Base-by-base conservation (phyloP, 176 grass and related monocot species). In the Chrysopogon serrulatus region DNA sequence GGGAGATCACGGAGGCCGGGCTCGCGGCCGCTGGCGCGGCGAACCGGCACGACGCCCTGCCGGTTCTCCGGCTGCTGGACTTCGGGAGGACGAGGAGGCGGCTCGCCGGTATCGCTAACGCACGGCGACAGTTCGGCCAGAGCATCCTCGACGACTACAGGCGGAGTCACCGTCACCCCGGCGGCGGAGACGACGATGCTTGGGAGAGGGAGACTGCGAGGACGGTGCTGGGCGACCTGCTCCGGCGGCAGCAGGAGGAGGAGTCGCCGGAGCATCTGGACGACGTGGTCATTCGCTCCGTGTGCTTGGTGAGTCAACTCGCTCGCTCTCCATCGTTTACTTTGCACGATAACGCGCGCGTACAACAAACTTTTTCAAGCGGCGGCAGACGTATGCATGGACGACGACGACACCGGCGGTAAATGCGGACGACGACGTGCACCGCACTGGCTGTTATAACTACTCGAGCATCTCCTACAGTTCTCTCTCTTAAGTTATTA, bases 1-100 rank as follows among this genome's bases (percentile, higher is more conserved):
- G 74, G 41, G 36, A 51, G 54, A 60, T 97, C 19, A 80, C 90
- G 1, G 88, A 92, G 44, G 92, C 90, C 7, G 33, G 11, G 28
- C 27, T 83, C 6, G 66, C 65, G 4, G 74, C 88, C 23, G 77
- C 48, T 0, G 90, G 83, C 9, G 64, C 86, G 31, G 81, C 80
- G 17, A 94, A 90, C 76, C 60, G 67, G 47, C 87, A 82, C 0
- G 92, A 97, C 42, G 92, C 87, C 57, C 35, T 94, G 21, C 92
- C 92, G 11, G 53, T 72, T 31, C 83, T 94, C 30, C 73, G 78
- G 68, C 33, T 86, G 48, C 51, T 94, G 2, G 88, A 90, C 73
- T 84, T 90, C 17, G 83, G 83, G 36, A 77, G 81, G 27, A 42
- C 68, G 44, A 27, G 30, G 40, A 87, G 64, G 84, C 79, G 45